A percentile compares a stretch with the other conserved stretches of the same genome.
Evolutionary conservation across 352 stramenopile species (phyloP).

Genomic region (Phytophthora pseudosyringae): DNA sequence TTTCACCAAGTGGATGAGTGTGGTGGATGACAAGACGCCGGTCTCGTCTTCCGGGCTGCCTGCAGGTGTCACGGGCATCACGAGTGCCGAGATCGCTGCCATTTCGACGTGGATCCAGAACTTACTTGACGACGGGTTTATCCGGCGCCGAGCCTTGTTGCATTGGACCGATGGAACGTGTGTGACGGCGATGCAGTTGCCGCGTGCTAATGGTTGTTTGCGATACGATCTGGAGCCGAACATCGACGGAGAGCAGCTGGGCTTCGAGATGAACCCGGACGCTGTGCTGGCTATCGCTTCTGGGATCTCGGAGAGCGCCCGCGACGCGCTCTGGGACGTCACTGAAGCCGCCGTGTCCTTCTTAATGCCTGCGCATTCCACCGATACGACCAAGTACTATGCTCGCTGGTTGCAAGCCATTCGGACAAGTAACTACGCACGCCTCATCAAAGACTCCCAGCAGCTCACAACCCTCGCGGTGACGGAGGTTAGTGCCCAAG

Average conservation of each 20-base stretch:
- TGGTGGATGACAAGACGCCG: constrained; percentile 26
- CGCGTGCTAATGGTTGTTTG: constrained; percentile 38
- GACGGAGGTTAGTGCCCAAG: constrained; percentile 25
- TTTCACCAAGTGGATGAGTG: constrained; percentile 56
- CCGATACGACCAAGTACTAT: constrained; percentile 42
- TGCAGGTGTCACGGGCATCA: constrained; percentile 27
- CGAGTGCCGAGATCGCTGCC: constrained; percentile 38
- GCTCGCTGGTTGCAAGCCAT: constrained; percentile 51
- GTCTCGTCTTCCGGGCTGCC: constrained; percentile 4
- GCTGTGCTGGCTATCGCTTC: constrained; percentile 17
- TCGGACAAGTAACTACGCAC: constrained; percentile 33
- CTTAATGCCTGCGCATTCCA: constrained; percentile 38
- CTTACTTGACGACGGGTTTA: constrained; percentile 51
- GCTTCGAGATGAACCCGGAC: constrained; percentile 73
- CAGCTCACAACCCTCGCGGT: constrained; percentile 28
- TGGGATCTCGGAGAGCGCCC: constrained; percentile 37
- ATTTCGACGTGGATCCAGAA: constrained; percentile 53
- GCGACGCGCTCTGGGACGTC: constrained; percentile 28
- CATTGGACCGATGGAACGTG: constrained; percentile 76
- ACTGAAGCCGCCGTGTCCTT: constrained; percentile 47
- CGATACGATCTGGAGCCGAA: constrained; percentile 70
- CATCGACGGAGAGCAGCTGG: constrained; percentile 47
- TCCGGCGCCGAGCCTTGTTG: constrained; percentile 54
- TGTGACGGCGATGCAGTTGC: constrained; percentile 49
- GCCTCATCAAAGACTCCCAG: constrained; percentile 19